Percentiles rank a stretch among this genome's conserved stretches.
These are phyloP conservation scores for Fusarium xyrophilum DNA, from an alignment of 2,329 filamentous ascomycete genomes.

Conservation along the genomic window DNA sequence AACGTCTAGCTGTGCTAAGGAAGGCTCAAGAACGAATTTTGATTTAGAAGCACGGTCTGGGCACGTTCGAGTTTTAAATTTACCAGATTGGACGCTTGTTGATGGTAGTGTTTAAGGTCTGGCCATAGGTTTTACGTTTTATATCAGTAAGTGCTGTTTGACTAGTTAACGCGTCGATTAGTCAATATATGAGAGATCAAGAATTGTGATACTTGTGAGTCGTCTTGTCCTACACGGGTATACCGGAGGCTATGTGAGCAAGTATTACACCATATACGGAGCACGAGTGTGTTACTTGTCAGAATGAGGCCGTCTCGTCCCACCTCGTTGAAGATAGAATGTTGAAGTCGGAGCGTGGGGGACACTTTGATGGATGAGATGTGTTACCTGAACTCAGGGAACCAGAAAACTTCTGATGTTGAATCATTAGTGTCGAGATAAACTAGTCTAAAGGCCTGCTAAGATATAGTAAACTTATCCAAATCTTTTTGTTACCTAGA, in stretches of 20 bases:
- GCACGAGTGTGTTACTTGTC: neutral
- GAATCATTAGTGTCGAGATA: neutral
- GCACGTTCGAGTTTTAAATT: neutral
- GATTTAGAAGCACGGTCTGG: neutral
- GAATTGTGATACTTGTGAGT: neutral
- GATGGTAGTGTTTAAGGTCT: neutral
- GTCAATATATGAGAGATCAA: neutral
- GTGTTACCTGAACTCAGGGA: neutral
- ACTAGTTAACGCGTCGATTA: neutral
- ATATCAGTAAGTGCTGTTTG: neutral
- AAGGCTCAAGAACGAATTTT: too few relatives aligned
- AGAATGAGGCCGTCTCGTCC: neutral
- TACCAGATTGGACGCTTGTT: neutral
- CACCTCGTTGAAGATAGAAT: neutral
- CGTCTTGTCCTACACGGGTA: neutral
- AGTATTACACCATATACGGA: neutral
- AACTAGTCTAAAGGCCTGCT: neutral
- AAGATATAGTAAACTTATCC: neutral
- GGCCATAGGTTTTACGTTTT: neutral
- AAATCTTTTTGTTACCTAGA: neutral
- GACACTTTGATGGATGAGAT: neutral
- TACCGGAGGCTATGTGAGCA: neutral
- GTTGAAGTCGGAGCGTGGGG: neutral
- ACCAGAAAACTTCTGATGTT: neutral
- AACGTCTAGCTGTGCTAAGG: neutral